Percentiles rank a stretch among this genome's conserved stretches.
phyloP scores from a whole-genome alignment of 2,329 filamentous ascomycete species.

The Fusarium agapanthi region DNA sequence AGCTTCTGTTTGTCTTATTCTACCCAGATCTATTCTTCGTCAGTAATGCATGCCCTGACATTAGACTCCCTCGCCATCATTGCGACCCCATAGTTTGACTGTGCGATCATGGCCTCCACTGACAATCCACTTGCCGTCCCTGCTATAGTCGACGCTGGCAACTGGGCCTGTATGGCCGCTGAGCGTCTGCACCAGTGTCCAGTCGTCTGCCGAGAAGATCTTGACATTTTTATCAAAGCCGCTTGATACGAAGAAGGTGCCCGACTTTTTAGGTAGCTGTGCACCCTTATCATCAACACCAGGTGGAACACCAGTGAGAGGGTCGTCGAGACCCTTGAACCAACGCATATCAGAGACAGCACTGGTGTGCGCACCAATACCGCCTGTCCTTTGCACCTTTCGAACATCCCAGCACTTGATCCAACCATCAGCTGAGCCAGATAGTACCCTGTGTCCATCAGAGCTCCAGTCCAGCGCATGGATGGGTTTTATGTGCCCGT shows the following conservation, averaged over 20 bases:
- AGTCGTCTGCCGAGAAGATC: conserved; percentile 95
- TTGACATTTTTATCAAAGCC: conserved; percentile 97
- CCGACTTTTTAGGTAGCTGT: conserved; percentile 80
- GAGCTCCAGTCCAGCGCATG: conserved; percentile 92
- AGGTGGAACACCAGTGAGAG: conserved; percentile 67
- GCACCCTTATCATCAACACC: conserved; percentile 72
- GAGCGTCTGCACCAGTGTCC: conserved; percentile 86
- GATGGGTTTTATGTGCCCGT: conserved; percentile 85
- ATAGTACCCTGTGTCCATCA: conserved; percentile 92
- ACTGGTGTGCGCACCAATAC: conserved; percentile 89
- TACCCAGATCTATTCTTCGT: conserved; percentile 12
- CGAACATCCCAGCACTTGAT: conserved; percentile 98
- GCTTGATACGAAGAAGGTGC: conserved; percentile 88
- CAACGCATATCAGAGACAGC: conserved; percentile 93
- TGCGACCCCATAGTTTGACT: conserved; percentile 94
- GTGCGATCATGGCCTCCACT: conserved; percentile 94
- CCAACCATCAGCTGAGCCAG: conserved; percentile 92
- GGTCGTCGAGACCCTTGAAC: conserved; percentile 88
- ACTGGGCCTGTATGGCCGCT: conserved; percentile 93
- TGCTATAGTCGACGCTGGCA: conserved; percentile 86
- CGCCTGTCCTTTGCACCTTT: conserved; percentile 83
- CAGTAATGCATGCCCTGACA: conserved; percentile 30
- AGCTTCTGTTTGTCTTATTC: conserved; percentile 26
- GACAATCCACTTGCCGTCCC: conserved; percentile 89
- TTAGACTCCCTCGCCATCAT: conserved; percentile 69